These are phyloP conservation scores for Clarkia xantiana DNA, from an alignment of 345 rosid genomes.

Conservation along the genomic window DNA sequence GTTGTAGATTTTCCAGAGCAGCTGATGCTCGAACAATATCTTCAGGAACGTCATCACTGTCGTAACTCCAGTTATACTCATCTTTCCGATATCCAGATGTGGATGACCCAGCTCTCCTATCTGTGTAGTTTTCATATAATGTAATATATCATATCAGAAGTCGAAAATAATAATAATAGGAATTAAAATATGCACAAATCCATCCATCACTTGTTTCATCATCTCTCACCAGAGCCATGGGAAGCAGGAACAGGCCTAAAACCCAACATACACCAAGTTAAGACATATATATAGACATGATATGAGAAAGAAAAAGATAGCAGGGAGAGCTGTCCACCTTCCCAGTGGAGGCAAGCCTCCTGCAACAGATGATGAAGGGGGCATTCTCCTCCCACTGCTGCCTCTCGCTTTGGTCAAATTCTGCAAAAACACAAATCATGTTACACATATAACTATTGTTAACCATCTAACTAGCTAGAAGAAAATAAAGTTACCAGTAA, in stretches of 20 bases:
- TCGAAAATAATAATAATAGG: background rate
- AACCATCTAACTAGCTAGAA: background rate
- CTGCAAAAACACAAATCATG: constrained; percentile 21
- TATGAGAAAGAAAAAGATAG: background rate
- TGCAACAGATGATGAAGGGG: constrained; percentile 48
- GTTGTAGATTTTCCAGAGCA: constrained; percentile 80
- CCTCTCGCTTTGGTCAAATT: constrained; percentile 48
- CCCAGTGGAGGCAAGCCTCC: constrained; percentile 83
- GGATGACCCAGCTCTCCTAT: constrained; percentile 76
- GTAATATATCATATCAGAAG: constrained; percentile 3
- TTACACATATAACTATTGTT: background rate
- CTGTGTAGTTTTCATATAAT: constrained; percentile 21
- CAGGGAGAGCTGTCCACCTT: constrained; percentile 29
- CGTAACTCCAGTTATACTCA: constrained; percentile 76
- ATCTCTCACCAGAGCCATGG: constrained; percentile 57
- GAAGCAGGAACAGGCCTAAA: constrained; percentile 42
- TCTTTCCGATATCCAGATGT: constrained; percentile 64
- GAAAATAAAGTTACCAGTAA: background rate
- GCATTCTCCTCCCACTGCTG: constrained; percentile 45
- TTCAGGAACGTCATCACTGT: constrained; percentile 46
- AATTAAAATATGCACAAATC: background rate
- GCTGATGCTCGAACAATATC: constrained; percentile 68
- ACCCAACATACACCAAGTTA: background rate
- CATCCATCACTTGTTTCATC: constrained; percentile 5
- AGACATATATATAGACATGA: background rate